phyloP scores from a whole-genome alignment of 192 early-diverging fungal species.

The Pilaira anomala region DNA sequence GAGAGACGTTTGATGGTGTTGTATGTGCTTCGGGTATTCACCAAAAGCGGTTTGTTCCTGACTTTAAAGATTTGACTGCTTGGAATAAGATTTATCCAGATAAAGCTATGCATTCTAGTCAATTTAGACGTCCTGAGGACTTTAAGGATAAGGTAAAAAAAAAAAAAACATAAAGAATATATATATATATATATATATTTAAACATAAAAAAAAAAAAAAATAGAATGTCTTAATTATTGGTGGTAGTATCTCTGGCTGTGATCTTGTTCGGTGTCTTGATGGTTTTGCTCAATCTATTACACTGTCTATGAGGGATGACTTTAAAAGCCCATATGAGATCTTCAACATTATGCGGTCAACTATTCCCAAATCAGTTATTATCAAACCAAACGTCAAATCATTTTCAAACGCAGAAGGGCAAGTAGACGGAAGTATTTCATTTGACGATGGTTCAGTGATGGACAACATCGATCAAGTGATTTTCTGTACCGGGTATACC shows the following conservation, averaged over 20 bases:
- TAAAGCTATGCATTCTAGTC: conserved; percentile 23
- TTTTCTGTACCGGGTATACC: conserved; percentile 64
- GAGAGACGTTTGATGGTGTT: conserved; percentile 21
- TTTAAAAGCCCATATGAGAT: neutral
- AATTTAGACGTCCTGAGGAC: conserved; percentile 14
- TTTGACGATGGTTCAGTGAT: conserved; percentile 56
- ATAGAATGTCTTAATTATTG: conserved; percentile 22
- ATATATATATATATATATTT: conserved; percentile 1
- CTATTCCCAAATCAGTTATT: conserved; percentile 5
- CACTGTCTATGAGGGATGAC: conserved; percentile 6
- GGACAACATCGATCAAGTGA: conserved; percentile 52
- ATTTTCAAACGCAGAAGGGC: conserved; percentile 15
- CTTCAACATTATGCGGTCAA: conserved; percentile 2
- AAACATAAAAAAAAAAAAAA: too few relatives aligned
- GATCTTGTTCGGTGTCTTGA: conserved; percentile 17
- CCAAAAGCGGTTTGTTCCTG: conserved; percentile 16
- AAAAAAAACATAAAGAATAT: neutral
- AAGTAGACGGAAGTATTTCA: conserved; percentile 11
- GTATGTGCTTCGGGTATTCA: conserved; percentile 20
- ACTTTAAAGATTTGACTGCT: conserved; percentile 5
- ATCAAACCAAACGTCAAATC: neutral
- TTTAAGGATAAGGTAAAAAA: conserved; percentile 18
- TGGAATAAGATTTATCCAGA: conserved; percentile 22
- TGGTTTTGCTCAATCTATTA: conserved; percentile 10
- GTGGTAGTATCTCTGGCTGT: conserved; percentile 16